Base-by-base conservation (phyloP, 129 eudicot species). In the Chrysanthemum lavandulifolium region DNA sequence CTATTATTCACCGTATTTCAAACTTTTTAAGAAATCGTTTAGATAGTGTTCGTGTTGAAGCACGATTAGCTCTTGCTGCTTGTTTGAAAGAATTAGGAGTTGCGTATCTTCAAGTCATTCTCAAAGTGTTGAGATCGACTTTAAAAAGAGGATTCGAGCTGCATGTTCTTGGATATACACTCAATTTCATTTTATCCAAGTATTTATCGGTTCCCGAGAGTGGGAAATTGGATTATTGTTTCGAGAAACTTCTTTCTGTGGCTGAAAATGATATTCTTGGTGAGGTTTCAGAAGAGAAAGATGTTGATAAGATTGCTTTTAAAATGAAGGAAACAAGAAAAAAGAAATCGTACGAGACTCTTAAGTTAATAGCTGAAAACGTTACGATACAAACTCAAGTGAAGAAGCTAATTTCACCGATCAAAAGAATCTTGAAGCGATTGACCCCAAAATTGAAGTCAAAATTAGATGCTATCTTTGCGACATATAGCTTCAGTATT, bases 321-420 rank as follows among this genome's bases (percentile, higher is more conserved):
- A 93, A 93, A 79, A 93, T 93, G 98, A 93, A 93, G 79, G 98
- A 93, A 76, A 93, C 96, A 8, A 86, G 96, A 66, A 93, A 87
- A 78, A 87, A 73, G 68, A 93, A 90, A 82, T 93, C 98, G 0
- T 87, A 82, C 51, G 92, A 86, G 61, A 90, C 97, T 4, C 87
- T 93, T 1, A 84, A 77, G 36, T 82, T 93, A 33, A 81, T 93
- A 71, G 82, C 98, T 23, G 96, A 85, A 82, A 93, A 67, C 45
- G 58, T 90, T 70, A 90, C 90, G 1, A 87, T 93, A 76, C 82
- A 73, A 60, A 87, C 92, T 43, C 90, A 87, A 68, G 92, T 87
- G 10, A 36, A 84, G 80, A 87, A 90, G 85, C 85, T 93, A 73
- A 89, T 93, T 69, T 85, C 91, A 23, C 87, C 90, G 0, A 82